A percentile compares a stretch with the other conserved stretches of the same genome.
Conservation (phyloP, 2,329 filamentous ascomycete genomes). For the Colletotrichum horii region DNA sequence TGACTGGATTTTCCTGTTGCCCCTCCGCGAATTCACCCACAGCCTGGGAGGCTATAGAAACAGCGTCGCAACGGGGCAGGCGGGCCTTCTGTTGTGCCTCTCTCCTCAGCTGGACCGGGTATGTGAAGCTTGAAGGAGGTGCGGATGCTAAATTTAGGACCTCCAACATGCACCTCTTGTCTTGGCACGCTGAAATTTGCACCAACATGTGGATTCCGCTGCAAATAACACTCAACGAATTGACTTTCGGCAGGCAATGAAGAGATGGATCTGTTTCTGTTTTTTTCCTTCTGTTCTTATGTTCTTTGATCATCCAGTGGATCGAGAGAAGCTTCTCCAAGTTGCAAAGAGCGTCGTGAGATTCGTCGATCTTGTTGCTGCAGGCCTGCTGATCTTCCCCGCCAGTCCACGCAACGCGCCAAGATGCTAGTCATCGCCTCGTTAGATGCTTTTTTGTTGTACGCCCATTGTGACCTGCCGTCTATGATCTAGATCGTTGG, state of each 20-base stretch:
- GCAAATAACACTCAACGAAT: background rate
- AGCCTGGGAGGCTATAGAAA: background rate
- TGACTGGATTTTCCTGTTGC: background rate
- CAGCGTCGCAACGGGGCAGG: background rate
- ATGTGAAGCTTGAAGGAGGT: background rate
- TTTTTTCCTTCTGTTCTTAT: background rate
- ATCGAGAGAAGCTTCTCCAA: background rate
- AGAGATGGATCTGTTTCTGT: background rate
- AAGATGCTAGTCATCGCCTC: background rate
- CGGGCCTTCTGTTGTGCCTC: background rate
- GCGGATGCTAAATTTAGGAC: slow-evolving; percentile 19
- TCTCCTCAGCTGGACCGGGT: background rate
- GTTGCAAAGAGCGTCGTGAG: background rate
- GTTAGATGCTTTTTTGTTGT: background rate
- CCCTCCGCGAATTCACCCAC: background rate
- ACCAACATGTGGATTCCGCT: background rate
- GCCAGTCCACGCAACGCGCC: background rate
- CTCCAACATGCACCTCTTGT: background rate
- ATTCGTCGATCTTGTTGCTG: background rate
- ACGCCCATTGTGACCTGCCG: background rate
- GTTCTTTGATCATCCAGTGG: background rate
- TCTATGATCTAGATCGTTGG: background rate
- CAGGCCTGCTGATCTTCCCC: background rate
- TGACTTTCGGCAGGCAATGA: background rate
- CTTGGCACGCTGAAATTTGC: background rate